Base-by-base conservation (phyloP, 2,329 filamentous ascomycete genomes). In the Pseudodiploospora longispora region DNA sequence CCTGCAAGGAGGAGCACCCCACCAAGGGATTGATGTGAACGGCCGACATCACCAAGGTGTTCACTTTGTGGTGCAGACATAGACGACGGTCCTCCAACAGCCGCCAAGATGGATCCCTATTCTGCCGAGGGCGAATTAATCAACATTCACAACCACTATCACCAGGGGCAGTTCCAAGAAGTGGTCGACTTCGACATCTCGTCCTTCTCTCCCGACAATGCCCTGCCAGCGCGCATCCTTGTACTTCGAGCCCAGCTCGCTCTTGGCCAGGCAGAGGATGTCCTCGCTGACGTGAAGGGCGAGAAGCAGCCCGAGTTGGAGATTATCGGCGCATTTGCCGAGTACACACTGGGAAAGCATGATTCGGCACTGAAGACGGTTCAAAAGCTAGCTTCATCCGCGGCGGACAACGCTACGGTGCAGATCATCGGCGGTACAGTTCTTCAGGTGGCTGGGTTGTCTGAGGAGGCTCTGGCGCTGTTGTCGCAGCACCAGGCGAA, bases 171-270 rank as follows among this genome's bases (percentile, higher is more conserved):
- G 72, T 95, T 87, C 75, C 78, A 87, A 60, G 75, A 83, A 60
- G 90, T 94, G 51, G 67, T 94, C 66, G 84, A 93, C 69, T 95
- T 89, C 68, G 85, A 94, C 66, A 84, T 82, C 36, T 81, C 84
- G 5, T 74, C 82, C 47, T 84, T 97, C 59, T 93, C 87, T 37
- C 55, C 82, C 51, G 80, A 85, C 57, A 96, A 96, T 69, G 74
- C 75, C 38, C 74, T 89, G 10, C 80, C 87, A 36, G 85, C 87
- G 35, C 82, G 82, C 47, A 70, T 95, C 37, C 79, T 97, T 44
- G 75, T 84, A 61, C 80, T 91, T 51, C 87, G 93, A 61, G 82
- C 91, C 36, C 84, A 83, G 60, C 80, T 95, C 58, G 89, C 89
- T 41, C 77, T 91, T 6, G 87, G 88, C 43, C 81, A 95, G 60